A percentile compares a stretch with the other conserved stretches of the same genome.
Conservation (phyloP, 2,329 filamentous ascomycete genomes). For the Aspergillus cejpii region DNA sequence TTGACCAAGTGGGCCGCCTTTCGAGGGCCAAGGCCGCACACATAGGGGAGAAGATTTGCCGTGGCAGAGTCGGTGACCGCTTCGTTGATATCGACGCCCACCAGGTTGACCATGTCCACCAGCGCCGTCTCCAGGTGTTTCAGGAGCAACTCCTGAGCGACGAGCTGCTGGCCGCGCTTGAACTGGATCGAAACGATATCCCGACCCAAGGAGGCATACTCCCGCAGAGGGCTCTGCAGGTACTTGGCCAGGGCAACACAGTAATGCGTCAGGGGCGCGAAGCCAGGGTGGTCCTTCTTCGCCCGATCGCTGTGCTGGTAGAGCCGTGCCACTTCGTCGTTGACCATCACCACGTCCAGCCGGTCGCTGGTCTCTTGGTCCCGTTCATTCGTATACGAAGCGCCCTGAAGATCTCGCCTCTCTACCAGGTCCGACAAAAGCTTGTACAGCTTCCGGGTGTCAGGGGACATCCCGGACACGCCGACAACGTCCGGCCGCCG, state of each 20-base stretch:
- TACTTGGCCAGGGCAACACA: slow-evolving; percentile 85
- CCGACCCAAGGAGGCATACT: slow-evolving; percentile 86
- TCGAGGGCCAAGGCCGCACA: slow-evolving; percentile 83
- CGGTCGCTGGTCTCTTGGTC: slow-evolving; percentile 69
- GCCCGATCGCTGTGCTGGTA: slow-evolving; percentile 88
- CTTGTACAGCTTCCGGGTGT: slow-evolving; percentile 75
- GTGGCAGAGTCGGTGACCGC: slow-evolving; percentile 74
- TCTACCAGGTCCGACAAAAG: slow-evolving; percentile 73
- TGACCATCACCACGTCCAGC: slow-evolving; percentile 83
- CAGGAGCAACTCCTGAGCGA: slow-evolving; percentile 78
- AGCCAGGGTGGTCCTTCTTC: slow-evolving; percentile 68
- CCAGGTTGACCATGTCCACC: slow-evolving; percentile 97
- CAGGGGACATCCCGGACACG: slow-evolving; percentile 79
- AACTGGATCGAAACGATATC: slow-evolving; percentile 83
- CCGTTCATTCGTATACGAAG: slow-evolving; percentile 78
- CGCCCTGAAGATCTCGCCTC: slow-evolving; percentile 68
- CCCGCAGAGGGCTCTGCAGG: slow-evolving; percentile 90
- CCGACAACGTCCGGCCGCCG: slow-evolving; percentile 84
- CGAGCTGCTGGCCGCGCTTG: slow-evolving; percentile 79
- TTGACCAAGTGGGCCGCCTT: slow-evolving; percentile 83
- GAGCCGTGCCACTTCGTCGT: slow-evolving; percentile 92
- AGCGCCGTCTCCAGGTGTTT: slow-evolving; percentile 90
- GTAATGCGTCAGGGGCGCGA: slow-evolving; percentile 74
- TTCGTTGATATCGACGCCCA: slow-evolving; percentile 91
- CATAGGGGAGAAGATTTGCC: slow-evolving; percentile 80